phyloP scores from a whole-genome alignment of 352 stramenopile genomes.

The Albugo laibachii region DNA sequence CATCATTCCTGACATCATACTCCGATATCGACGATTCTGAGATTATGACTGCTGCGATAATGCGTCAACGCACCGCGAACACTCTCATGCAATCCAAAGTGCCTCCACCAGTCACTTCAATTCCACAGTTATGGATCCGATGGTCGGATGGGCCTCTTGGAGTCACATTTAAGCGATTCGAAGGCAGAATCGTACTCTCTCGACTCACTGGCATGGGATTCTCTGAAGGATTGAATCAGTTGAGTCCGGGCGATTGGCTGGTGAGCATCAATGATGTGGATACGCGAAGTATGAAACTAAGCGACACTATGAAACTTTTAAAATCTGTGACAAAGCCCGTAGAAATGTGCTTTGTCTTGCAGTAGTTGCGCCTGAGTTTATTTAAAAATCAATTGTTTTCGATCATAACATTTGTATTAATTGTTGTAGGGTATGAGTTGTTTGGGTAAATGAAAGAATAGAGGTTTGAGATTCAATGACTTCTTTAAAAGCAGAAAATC shows the following conservation, averaged over 20 bases:
- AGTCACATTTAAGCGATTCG: constrained; percentile 65
- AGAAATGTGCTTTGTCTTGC: constrained; percentile 62
- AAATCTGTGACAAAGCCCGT: constrained; percentile 54
- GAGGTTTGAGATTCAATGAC: no score
- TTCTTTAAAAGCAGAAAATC: constrained; percentile 18
- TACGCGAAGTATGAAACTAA: constrained; percentile 32
- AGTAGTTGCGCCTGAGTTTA: constrained; percentile 7
- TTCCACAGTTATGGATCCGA: constrained; percentile 44
- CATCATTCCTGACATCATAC: constrained; percentile 24
- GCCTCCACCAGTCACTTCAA: constrained; percentile 5
- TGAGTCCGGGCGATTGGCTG: constrained; percentile 50
- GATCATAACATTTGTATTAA: no score
- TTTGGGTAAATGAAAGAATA: no score
- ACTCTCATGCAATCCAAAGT: not conserved
- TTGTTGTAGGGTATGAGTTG: no score
- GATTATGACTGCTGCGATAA: constrained; percentile 15
- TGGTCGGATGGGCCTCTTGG: constrained; percentile 52
- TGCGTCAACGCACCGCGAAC: not conserved
- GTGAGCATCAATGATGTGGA: constrained; percentile 52
- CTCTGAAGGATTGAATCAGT: constrained; percentile 36
- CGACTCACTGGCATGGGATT: constrained; percentile 47
- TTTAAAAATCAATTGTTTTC: no score
- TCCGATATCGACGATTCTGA: constrained; percentile 49
- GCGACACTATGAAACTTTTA: constrained; percentile 66
- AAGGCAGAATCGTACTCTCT: constrained; percentile 57